A percentile compares a stretch with the other conserved stretches of the same genome.
Evolutionary conservation across 1,284 basidiomycete species (phyloP).

Genomic region (Heterobasidion occidentale): DNA sequence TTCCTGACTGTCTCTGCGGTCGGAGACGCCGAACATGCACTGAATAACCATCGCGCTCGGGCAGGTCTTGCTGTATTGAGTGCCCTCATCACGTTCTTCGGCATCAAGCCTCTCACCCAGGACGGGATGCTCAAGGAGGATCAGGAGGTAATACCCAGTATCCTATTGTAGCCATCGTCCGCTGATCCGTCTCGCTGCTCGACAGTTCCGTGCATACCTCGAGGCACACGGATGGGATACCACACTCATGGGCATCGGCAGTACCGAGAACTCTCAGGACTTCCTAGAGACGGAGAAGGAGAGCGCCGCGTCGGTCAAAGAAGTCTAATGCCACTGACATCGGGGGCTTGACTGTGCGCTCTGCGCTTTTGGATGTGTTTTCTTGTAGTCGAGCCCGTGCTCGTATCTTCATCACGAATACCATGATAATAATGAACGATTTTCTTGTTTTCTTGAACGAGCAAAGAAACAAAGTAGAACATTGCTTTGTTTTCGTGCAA

Average conservation of each 20-base stretch:
- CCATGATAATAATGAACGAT: no score
- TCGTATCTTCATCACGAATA: no score
- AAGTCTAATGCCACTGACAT: background rate
- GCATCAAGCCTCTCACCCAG: constrained; percentile 67
- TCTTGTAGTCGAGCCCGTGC: background rate
- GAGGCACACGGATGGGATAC: constrained; percentile 73
- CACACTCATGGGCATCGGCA: constrained; percentile 46
- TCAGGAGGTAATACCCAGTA: constrained; percentile 32
- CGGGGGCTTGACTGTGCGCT: background rate
- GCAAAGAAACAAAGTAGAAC: no score
- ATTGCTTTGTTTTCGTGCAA: no score
- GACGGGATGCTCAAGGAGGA: constrained; percentile 83
- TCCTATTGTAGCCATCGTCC: no score
- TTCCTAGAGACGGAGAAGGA: background rate
- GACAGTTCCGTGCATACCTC: constrained; percentile 77
- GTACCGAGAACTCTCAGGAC: background rate
- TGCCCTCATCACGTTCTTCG: constrained; percentile 65
- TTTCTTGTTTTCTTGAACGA: no score
- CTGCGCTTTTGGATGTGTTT: background rate
- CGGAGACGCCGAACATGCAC: background rate
- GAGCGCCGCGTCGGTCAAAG: background rate
- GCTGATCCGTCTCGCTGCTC: background rate
- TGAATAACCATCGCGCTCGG: background rate
- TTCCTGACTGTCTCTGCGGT: background rate
- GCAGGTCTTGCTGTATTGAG: constrained; percentile 69